Evolutionary conservation across 306 rosid species (phyloP).

Genomic region (Vigna radiata): DNA sequence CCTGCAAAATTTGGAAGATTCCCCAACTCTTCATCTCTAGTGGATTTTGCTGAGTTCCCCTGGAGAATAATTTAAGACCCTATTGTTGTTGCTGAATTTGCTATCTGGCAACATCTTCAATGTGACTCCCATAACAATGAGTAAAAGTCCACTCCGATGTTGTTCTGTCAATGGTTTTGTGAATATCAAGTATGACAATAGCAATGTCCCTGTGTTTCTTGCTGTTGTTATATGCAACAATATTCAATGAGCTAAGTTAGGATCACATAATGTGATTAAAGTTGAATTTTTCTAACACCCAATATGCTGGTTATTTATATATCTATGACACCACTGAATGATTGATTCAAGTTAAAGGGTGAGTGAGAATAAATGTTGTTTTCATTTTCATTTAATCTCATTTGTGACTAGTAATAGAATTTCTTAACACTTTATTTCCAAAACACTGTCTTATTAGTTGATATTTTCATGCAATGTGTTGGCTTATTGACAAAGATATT

Average conservation of each 20-base stretch:
- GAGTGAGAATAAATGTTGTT: neutral
- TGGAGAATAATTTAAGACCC: constrained; percentile 44
- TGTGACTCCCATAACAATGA: constrained; percentile 88
- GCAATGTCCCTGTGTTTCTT: constrained; percentile 86
- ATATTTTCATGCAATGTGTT: too few relatives aligned
- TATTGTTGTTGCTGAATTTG: constrained; percentile 42
- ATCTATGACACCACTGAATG: neutral
- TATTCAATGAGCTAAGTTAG: constrained; percentile 40
- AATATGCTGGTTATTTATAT: neutral
- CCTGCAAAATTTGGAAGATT: constrained; percentile 26
- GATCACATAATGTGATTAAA: neutral
- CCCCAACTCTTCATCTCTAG: constrained; percentile 43
- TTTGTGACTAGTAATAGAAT: too few relatives aligned
- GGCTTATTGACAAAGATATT: too few relatives aligned
- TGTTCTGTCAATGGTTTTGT: constrained; percentile 95
- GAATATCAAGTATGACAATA: constrained; percentile 85
- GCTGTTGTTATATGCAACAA: constrained; percentile 83
- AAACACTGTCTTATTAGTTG: too few relatives aligned
- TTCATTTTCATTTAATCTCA: neutral
- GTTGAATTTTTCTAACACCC: neutral
- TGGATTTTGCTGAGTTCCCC: constrained; percentile 42
- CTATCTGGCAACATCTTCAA: constrained; percentile 84
- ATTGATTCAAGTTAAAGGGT: neutral
- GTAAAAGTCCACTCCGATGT: constrained; percentile 84
- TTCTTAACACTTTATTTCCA: neutral